Evolutionary conservation across 139 green algal species (phyloP), one percentile per base, ranked within the genome.

Genomic region (Chlorella vulgaris): DNA sequence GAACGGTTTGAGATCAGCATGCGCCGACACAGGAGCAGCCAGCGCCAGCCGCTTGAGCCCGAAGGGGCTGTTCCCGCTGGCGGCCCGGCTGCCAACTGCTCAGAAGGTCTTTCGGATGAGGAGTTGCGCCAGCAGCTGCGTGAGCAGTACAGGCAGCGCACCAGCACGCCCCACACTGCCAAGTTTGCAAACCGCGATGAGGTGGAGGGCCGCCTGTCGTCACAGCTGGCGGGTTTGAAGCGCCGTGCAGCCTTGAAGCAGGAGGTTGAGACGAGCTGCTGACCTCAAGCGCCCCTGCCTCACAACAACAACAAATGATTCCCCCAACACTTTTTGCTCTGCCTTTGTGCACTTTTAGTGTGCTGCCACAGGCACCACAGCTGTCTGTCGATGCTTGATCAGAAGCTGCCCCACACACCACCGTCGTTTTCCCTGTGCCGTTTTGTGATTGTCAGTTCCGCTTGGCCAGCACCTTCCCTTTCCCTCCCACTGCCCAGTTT

Each of bases 201-300:
- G 28, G 70, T 81, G 53, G n/a, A 65, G 43, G 55, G 61, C 31
- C 38, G 81, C 8, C 29, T 85, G 63, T 74, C 33, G n/a, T 65
- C 24, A 22, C 81, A 85, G 74, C 70, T 85, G 70, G 50, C 81
- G 19, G 81, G 81, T 4, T 47, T 85, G 53, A 42, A 43, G 38
- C 69, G 81, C 0, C 70, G 74, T 2, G 74, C 73, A 19, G 66
- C 63, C 7, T 10, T 85, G 15, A 70, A 71, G 55, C 51, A 81
- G 26, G 81, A 81, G 38, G 28, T 81, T 8, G 31, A 55, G 28
- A 63, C 28, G 42, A 63, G 40, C 69, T 62, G 69, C 43, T 76
- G 69, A 76, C 18, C 15, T n/a, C 55, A 65, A 29, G 21, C 55
- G 18, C 15, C 10, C 47, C 13, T 55, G 13, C 47, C 47, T 15